Evolutionary conservation across 108 stramenopile species (phyloP), one percentile per base, ranked within the genome.

Genomic region (Pseudonitzschia multistriata): DNA sequence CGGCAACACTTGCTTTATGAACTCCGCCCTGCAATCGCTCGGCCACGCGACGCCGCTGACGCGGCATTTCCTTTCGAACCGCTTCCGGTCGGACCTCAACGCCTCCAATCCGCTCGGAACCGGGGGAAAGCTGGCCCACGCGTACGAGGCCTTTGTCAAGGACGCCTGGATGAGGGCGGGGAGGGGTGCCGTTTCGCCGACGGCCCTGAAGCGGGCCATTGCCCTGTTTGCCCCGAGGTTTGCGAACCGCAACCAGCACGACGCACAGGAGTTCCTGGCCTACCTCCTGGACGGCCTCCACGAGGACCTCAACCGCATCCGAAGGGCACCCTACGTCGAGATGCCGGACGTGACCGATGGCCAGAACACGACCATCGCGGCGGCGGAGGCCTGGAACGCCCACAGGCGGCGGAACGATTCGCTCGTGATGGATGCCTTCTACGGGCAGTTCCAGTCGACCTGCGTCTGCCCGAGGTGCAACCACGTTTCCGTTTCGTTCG

Each of bases 1-100:
- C 60, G 98, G 97, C 0, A 99, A 99, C 81, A 98, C 98, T 15
- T 99, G 98, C 78, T 99, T 96, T 79, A 91, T 99, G 87, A 96
- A 94, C 69, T 85, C 93, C 27, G 88, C 90, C 15, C 48, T 99
- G 34, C 97, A 89, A 67, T 93, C 90, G 39, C 74, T 99, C 62
- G 70, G 68, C 29, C 89, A 97, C 81, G 86, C 92, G 13, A 80
- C 79, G 39, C 87, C 89, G 22, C 76, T 99, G 42, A 95, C 96
- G 49, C 77, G 96, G 45, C 84, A 87, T 76, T 97, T 99, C 76
- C 68, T 98, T 47, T 84, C 85, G 8, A 81, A 81, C 29, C 53
- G 68, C 24, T 95, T 83, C 69, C 39, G 57, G 15, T 35, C 37
- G 24, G 89, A 90, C 70, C 29, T 96, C 52, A 96, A 96, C 56